Base-by-base conservation (phyloP, 73 alveolate genomes). In the Breviolum minutum region DNA sequence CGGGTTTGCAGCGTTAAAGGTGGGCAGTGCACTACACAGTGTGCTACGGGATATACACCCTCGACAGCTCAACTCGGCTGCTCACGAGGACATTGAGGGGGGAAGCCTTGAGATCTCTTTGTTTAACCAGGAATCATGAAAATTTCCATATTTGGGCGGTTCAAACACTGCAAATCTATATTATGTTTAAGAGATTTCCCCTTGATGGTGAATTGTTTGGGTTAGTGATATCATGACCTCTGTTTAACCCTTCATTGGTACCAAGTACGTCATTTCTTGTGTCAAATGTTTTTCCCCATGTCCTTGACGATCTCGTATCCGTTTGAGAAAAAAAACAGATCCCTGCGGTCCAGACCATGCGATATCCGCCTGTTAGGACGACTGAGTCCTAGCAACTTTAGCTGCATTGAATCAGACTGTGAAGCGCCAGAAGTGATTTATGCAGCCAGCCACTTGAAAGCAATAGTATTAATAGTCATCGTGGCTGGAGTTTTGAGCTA, bases 11-110 rank as follows among this genome's bases (percentile, higher is more conserved):
- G 81, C 86, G 40, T 29, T 30, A 54, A 60, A 90, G 97, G 97
- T 9, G 97, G 97, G 17, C 20, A 19, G 29, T 90, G 97, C 76
- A 90, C 97, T 5, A 14, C 97, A 9, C 87, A 73, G 76, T 90
- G 97, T 54, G 87, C 80, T 4, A 76, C 87, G 17, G 97, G 97
- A 77, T 90, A 90, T 32, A 29, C 85, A 24, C 97, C 97, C 24
- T 90, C 97, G 32, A 81, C 10, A 71, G 26, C 32, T 20, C 7
- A 54, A 62, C 62, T 90, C 64, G 60, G 97, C 63, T 90, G 97
- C 76, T 73, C 97, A 22, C 54, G 97, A 90, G 97, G 97, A 68
- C n/a, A n/a, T 7, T 30, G 24, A 14, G 30, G 48, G 48, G 11
- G 91, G 20, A 11, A 40, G 60, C n/a, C 17, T 19, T 40, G 48